Base-by-base conservation (phyloP, 768 basidiomycete species). In the Serendipita vermifera region DNA sequence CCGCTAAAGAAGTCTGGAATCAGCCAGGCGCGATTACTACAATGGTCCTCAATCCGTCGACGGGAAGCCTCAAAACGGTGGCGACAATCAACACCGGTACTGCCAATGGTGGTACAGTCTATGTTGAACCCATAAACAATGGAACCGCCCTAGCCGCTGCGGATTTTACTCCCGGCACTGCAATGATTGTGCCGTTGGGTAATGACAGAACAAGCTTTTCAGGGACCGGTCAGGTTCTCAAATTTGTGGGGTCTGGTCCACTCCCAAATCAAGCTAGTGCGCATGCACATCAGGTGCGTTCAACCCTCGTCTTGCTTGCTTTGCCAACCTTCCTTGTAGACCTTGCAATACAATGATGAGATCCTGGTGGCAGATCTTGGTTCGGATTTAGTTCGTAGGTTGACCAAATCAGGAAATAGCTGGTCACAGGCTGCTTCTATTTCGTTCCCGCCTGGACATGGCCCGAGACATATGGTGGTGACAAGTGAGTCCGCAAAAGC, bases 311-410 rank as follows among this genome's bases (percentile, higher is more conserved):
- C 31, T 51, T 20, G 11, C 31, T 2, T 4, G 5, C 9, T 9
- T 51, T 9, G n/a, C 29, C 31, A 11, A 51, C 22, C 5, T n/a
- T 9, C 46, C 35, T 5, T 9, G 3, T 5, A 51, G 46, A 15
- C 46, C 9, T 9, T 51, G 24, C 22, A 29, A 29, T 59, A 57
- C 43, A 27, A 35, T 9, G 20, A 57, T 9, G 58, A 57, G 33
- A 22, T 59, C 22, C 32, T 59, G 17, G 36, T 60, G 3, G 31
- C 56, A 22, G 40, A 43, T 22, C 46, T 59, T 31, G 61, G 61
- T 3, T 56, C 60, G 11, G 61, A 62, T 43, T 53, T 56, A 20
- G 55, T 59, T 31, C 60, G 61, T 57, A 33, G 61, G 26, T 51
- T 62, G 17, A 36, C 55, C 4, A 60, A 54, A 5, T 27, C 35